phyloP scores from a whole-genome alignment of 257 asterid species.

The Nicotiana knightiana region DNA sequence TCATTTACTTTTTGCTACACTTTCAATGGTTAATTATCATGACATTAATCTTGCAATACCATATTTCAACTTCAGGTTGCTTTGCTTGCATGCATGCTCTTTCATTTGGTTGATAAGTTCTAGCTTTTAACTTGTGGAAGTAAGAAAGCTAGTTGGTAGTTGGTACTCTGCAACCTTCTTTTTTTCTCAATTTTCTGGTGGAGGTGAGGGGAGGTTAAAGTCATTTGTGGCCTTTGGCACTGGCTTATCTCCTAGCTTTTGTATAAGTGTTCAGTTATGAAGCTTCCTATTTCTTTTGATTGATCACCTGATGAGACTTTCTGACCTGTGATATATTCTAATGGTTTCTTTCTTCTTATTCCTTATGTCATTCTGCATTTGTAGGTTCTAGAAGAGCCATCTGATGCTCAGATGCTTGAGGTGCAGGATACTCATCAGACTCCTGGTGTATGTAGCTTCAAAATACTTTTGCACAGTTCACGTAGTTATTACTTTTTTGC shows the following conservation, averaged over 20 bases:
- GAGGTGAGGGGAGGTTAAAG: background rate
- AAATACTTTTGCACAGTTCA: background rate
- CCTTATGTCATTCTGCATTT: background rate
- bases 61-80: background rate
- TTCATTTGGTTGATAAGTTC: background rate
- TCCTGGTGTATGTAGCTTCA: conserved; percentile 53
- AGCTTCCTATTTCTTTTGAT: background rate
- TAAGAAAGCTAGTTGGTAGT: conserved; percentile 11
- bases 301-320: background rate
- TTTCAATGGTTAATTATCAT: background rate
- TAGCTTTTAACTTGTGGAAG: background rate
- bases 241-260: background rate
- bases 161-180: background rate
- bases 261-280: background rate
- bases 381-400: conserved; percentile 62
- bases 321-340: too few relatives aligned
- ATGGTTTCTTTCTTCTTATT: background rate
- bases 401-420: conserved; percentile 41
- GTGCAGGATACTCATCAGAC: conserved; percentile 61
- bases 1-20: background rate
- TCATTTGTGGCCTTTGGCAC: background rate
- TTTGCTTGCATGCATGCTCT: background rate
- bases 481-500: background rate
- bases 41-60: background rate
- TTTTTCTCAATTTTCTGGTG: background rate